Conservation (phyloP, 1,284 basidiomycete genomes). For the Kwoniella shivajii region DNA sequence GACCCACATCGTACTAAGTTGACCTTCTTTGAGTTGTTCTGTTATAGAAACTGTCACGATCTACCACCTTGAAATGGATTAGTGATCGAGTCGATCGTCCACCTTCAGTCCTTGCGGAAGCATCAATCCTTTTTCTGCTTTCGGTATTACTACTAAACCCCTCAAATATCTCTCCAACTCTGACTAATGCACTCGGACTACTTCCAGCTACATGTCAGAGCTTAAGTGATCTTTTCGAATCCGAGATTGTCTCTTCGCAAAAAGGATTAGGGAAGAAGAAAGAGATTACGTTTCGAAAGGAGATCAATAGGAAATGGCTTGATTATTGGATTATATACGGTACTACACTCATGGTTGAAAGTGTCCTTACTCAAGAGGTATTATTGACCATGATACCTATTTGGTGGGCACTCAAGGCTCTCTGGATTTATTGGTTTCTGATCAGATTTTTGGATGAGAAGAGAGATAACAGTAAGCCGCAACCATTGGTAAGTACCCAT, state of each 20-base stretch:
- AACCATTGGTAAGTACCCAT: conserved; percentile 15
- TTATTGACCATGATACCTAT: conserved; percentile 10
- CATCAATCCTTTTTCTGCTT: conserved; percentile 7
- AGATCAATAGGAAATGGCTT: conserved; percentile 8
- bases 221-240: background rate
- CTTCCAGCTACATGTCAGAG: conserved; percentile 1
- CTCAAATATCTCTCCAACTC: conserved; percentile 4
- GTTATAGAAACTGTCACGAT: background rate
- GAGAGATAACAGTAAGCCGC: conserved; percentile 3
- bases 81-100: conserved; percentile 15
- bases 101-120: conserved; percentile 16
- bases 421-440: conserved; percentile 9
- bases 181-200: conserved; percentile 11
- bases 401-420: conserved; percentile 11
- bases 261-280: conserved; percentile 5
- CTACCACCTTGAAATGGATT: background rate
- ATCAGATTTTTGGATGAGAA: background rate
- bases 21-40: background rate
- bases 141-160: conserved; percentile 18
- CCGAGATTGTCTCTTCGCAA: background rate
- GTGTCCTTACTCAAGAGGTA: background rate
- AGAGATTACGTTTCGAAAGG: background rate
- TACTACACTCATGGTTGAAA: conserved; percentile 7
- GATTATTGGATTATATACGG: conserved; percentile 20
- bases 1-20: too few species aligned